A percentile compares a stretch with the other conserved stretches of the same genome.
These are phyloP conservation scores for Jimgerdemannia flammicorona DNA, from an alignment of 192 early-diverging fungal species.

Conservation along the genomic window DNA sequence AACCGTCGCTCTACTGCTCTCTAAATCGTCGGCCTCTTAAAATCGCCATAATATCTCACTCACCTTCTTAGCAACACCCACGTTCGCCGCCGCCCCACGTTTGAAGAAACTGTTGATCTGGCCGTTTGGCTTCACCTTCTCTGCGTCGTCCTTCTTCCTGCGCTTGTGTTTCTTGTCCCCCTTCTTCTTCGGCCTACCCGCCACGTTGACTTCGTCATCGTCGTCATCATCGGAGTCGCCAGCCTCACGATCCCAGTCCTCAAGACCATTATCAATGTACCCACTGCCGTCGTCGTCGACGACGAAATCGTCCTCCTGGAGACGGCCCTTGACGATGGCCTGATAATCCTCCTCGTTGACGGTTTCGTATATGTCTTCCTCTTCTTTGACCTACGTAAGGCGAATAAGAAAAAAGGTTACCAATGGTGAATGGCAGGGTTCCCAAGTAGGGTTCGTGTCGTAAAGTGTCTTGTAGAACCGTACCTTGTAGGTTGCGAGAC, in stretches of 20 bases:
- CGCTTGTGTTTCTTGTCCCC: slow-evolving; percentile 22
- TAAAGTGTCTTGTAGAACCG: not conserved
- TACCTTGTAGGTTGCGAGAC: slow-evolving; percentile 28
- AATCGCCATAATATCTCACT: not conserved
- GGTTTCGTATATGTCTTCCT: slow-evolving; percentile 48
- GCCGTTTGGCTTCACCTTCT: slow-evolving; percentile 3
- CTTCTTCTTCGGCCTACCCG: slow-evolving; percentile 19
- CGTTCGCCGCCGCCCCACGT: slow-evolving; percentile 2
- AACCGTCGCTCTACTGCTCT: too few relatives aligned
- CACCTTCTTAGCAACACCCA: not conserved
- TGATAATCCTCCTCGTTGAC: slow-evolving; percentile 60
- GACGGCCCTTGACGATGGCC: slow-evolving; percentile 21
- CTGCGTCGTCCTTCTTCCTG: slow-evolving; percentile 6
- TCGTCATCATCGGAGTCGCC: slow-evolving; percentile 48
- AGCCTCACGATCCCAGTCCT: slow-evolving; percentile 41
- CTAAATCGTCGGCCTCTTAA: not conserved
- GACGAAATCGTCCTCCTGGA: slow-evolving; percentile 54
- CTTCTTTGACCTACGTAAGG: slow-evolving; percentile 24
- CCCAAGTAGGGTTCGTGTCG: not conserved
- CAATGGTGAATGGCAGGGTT: not conserved
- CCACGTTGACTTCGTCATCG: slow-evolving; percentile 12
- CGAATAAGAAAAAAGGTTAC: not conserved
- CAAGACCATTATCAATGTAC: slow-evolving; percentile 55
- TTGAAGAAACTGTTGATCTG: slow-evolving; percentile 9
- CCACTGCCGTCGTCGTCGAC: slow-evolving; percentile 66